phyloP scores from a whole-genome alignment of 2,329 filamentous ascomycete genomes.

The Colletotrichum musae region DNA sequence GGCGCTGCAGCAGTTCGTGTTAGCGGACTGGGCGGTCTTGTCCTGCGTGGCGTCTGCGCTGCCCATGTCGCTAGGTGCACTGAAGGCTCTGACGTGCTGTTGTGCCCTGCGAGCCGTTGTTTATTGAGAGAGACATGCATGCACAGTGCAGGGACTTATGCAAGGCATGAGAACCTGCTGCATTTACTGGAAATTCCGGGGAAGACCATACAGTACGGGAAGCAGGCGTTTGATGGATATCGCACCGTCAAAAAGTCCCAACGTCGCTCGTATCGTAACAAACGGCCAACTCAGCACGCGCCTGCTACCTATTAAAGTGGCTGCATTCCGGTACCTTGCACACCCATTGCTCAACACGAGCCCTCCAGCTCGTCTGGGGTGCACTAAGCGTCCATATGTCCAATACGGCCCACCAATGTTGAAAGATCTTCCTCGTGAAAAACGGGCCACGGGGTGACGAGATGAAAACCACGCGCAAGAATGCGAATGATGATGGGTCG shows the following conservation, averaged over 20 bases:
- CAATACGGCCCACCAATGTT: conserved; percentile 16
- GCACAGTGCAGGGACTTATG: conserved; percentile 33
- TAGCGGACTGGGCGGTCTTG: conserved; percentile 24
- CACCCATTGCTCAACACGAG: conserved; percentile 36
- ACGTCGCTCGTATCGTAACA: conserved; percentile 35
- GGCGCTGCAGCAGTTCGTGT: conserved; percentile 23
- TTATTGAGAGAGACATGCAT: conserved; percentile 29
- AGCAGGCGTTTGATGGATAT: neutral
- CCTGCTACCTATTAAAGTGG: conserved; percentile 20
- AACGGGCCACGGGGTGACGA: conserved; percentile 25
- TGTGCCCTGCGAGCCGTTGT: conserved; percentile 17
- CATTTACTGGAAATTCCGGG: conserved; percentile 14
- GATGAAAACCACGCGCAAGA: conserved; percentile 14
- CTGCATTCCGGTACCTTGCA: conserved; percentile 27
- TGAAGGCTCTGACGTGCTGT: conserved; percentile 31
- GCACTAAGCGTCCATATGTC: neutral
- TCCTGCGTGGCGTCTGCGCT: conserved; percentile 4
- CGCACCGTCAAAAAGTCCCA: neutral
- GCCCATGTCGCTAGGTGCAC: conserved; percentile 12
- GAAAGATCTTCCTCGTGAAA: conserved; percentile 18
- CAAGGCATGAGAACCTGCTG: conserved; percentile 17
- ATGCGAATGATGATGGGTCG: conserved; percentile 28
- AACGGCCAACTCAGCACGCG: conserved; percentile 16
- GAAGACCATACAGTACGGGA: conserved; percentile 9
- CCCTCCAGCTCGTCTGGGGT: conserved; percentile 30